phyloP scores from a whole-genome alignment of 805 yeast species.

The Lachancea quebecensis region DNA sequence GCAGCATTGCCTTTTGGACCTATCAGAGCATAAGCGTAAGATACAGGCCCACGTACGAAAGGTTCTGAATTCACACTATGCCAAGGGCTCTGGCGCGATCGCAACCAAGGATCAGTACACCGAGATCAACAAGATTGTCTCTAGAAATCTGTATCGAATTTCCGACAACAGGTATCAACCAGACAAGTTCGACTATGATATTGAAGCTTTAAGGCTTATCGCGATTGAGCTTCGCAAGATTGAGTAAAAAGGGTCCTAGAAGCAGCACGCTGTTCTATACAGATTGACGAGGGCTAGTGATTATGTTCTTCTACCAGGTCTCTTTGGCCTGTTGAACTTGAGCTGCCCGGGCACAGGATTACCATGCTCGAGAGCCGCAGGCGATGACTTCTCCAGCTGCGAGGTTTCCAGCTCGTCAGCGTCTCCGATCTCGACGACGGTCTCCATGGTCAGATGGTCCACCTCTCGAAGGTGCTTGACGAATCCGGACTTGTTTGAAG shows the following conservation, averaged over 20 bases:
- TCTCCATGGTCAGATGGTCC: slow-evolving; percentile 36
- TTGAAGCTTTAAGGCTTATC: slow-evolving; percentile 12
- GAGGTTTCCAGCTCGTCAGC: slow-evolving; percentile 57
- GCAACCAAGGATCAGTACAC: slow-evolving; percentile 44
- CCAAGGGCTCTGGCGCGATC: slow-evolving; percentile 19
- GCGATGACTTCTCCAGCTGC: slow-evolving; percentile 32
- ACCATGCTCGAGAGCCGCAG: slow-evolving; percentile 13
- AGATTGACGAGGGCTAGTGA: too few species aligned
- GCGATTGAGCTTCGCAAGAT: slow-evolving; percentile 6
- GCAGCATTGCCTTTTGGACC: neutral
- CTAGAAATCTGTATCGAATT: slow-evolving; percentile 48
- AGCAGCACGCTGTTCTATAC: neutral
- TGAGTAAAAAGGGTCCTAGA: neutral
- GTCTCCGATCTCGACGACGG: slow-evolving; percentile 65
- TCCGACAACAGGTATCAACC: slow-evolving; percentile 18
- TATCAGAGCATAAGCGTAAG: slow-evolving; percentile 41
- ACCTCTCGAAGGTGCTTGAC: slow-evolving; percentile 41
- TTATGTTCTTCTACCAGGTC: slow-evolving; percentile 52
- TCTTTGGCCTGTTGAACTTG: slow-evolving; percentile 56
- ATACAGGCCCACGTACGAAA: slow-evolving; percentile 55
- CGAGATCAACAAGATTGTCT: slow-evolving; percentile 52
- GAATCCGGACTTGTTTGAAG: slow-evolving; percentile 66
- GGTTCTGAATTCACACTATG: slow-evolving; percentile 43
- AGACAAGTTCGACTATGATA: slow-evolving; percentile 12
- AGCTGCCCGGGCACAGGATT: slow-evolving; percentile 16